Evolutionary conservation across 495 filamentous ascomycete genomes (phyloP).

Genomic region (Aspergillus haitiensis): DNA sequence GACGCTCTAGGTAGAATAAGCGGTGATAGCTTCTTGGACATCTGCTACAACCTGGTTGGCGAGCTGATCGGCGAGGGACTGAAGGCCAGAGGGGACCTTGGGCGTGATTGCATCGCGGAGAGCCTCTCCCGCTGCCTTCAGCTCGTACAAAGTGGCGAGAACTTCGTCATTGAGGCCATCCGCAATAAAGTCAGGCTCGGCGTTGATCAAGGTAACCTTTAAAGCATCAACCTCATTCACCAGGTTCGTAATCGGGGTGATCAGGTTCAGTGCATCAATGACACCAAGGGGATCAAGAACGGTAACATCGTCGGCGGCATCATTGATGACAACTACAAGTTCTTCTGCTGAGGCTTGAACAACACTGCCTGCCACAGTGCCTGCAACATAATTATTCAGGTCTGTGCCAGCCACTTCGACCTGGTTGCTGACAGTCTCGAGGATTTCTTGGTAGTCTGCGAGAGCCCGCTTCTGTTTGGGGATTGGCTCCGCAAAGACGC

Average conservation of each 20-base stretch:
- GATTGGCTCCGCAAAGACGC: slow-evolving; percentile 17
- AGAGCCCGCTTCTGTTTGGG: slow-evolving; percentile 31
- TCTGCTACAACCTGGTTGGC: slow-evolving; percentile 34
- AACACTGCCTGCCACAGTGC: slow-evolving; percentile 18
- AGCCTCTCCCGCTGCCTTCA: slow-evolving; percentile 32
- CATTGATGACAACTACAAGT: slow-evolving; percentile 33
- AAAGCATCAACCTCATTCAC: slow-evolving; percentile 29
- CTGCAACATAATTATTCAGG: slow-evolving; percentile 36
- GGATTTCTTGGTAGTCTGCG: slow-evolving; percentile 30
- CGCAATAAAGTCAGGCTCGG: slow-evolving; percentile 36
- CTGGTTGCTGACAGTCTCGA: slow-evolving; percentile 31
- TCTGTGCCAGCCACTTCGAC: slow-evolving; percentile 35
- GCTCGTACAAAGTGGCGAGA: slow-evolving; percentile 25
- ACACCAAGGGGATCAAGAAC: slow-evolving; percentile 22
- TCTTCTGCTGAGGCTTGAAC: slow-evolving; percentile 31
- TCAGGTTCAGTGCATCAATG: slow-evolving; percentile 34
- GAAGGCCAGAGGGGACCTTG: slow-evolving; percentile 35
- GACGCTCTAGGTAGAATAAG: slow-evolving; percentile 17
- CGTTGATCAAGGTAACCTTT: slow-evolving; percentile 33
- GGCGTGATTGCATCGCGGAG: slow-evolving; percentile 34
- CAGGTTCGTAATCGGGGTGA: slow-evolving; percentile 33
- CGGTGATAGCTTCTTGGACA: slow-evolving; percentile 32
- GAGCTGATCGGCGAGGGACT: slow-evolving; percentile 28
- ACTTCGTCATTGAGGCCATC: slow-evolving; percentile 30
- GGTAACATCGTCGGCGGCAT: slow-evolving; percentile 16